These are phyloP conservation scores for Hygrophorus pudorinus DNA, from an alignment of 768 basidiomycete genomes.

Conservation along the genomic window DNA sequence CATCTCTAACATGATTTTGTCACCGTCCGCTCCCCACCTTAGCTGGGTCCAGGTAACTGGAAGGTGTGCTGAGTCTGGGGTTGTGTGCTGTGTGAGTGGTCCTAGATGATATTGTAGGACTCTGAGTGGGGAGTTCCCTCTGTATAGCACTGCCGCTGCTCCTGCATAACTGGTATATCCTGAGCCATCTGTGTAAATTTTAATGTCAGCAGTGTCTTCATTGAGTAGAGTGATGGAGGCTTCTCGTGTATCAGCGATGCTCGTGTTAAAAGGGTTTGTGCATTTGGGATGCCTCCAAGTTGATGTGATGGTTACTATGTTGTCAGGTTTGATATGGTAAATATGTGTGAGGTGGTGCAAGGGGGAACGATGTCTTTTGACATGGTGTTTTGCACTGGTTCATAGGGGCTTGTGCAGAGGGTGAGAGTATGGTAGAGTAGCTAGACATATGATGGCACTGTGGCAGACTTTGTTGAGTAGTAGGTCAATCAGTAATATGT, in stretches of 20 bases:
- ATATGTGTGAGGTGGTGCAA: constrained; percentile 14
- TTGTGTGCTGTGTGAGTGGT: constrained; percentile 4
- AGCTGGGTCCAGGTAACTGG: no score
- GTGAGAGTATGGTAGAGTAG: constrained; percentile 12
- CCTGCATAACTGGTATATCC: constrained; percentile 12
- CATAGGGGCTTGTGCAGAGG: constrained; percentile 8
- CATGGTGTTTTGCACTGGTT: not conserved
- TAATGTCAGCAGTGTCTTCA: constrained; percentile 2
- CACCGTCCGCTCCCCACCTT: no score
- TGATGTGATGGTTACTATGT: constrained; percentile 11
- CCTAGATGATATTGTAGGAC: constrained; percentile 10
- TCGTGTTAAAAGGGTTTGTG: not conserved
- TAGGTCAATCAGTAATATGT: constrained; percentile 9
- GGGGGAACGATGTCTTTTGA: constrained; percentile 11
- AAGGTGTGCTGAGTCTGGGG: constrained; percentile 14
- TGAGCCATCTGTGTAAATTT: constrained; percentile 15
- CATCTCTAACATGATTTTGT: no score
- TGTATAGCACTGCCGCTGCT: constrained; percentile 14
- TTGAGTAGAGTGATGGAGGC: constrained; percentile 4
- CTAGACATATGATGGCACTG: constrained; percentile 6
- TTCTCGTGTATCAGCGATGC: constrained; percentile 2
- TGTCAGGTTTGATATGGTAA: not conserved
- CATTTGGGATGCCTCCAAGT: not conserved
- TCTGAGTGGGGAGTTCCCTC: not conserved
- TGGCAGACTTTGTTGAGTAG: constrained; percentile 8